phyloP scores from a whole-genome alignment of 2,329 filamentous ascomycete genomes.

The Diaporthe citri region DNA sequence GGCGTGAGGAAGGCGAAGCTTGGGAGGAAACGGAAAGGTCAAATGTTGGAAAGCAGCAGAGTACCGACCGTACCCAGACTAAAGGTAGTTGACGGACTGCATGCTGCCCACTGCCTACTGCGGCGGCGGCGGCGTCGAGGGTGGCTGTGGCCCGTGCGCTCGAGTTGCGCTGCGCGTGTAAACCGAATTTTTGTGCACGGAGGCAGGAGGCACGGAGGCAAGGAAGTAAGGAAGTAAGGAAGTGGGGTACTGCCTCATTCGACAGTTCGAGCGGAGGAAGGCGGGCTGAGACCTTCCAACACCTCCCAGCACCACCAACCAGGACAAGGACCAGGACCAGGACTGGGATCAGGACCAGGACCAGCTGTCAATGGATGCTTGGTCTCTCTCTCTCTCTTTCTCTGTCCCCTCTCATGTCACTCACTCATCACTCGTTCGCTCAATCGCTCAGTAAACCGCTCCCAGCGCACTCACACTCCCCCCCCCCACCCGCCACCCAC shows the following conservation, averaged over 20 bases:
- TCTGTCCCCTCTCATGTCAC: background rate
- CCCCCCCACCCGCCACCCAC: background rate
- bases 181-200: conserved; percentile 33
- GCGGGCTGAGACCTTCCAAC: conserved; percentile 29
- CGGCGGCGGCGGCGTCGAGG: conserved; percentile 19
- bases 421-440: background rate
- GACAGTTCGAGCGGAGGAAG: conserved; percentile 30
- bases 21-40: conserved; percentile 39
- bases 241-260: conserved; percentile 34
- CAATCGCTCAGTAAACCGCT: background rate
- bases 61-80: conserved; percentile 15
- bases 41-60: conserved; percentile 22
- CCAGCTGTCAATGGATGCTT: conserved; percentile 25
- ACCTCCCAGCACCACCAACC: conserved; percentile 23
- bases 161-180: conserved; percentile 29
- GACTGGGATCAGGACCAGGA: background rate
- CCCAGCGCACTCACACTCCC: background rate
- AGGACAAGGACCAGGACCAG: conserved; percentile 10
- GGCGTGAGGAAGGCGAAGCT: conserved; percentile 13
- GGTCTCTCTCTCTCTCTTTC: background rate
- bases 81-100: conserved; percentile 19
- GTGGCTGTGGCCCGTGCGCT: conserved; percentile 27
- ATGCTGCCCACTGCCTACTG: background rate
- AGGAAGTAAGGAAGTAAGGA: conserved; percentile 31
- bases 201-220: conserved; percentile 13